Base-by-base conservation (phyloP, 352 stramenopile species). In the Globisporangium recalcitrans region DNA sequence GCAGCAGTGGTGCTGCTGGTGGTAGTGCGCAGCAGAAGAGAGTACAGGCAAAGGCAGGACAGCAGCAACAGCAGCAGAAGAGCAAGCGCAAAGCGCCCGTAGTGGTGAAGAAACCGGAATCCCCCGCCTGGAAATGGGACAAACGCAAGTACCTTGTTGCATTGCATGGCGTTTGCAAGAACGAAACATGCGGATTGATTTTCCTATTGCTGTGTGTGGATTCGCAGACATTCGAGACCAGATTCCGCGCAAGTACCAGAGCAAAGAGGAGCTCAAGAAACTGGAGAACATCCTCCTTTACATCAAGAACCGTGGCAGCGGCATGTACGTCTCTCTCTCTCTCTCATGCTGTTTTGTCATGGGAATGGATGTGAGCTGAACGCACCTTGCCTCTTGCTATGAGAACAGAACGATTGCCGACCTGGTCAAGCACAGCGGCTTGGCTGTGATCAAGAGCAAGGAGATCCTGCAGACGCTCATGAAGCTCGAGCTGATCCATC, bases 381-480 rank as follows among this genome's bases (percentile, higher is more conserved):
- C 34, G 3, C 5, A 21, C 27, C 6, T 34, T 34, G 4, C 1
- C 40, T 36, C 38, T 46, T 46, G 38, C 16, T 9, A 21, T 21
- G 38, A 21, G 10, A 29, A 26, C 58, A 93, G 85, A 29, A 88
- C 85, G 16, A 95, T 95, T 60, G 78, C 83, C 9, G 85, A 95
- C 51, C 64, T 95, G 8, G 85, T 93, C 59, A 90, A 89, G 56
- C 80, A 92, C 67, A 93, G 80, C 36, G 75, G 77, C 0, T 54
- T 95, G 44, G 71, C 80, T 2, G 85, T 93, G 36, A 93, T 95
- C 71, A 82, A 85, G 36, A 91, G 82, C 75, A 95, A 95, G 64
- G 85, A 95, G 61, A 93, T 93, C 53, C 63, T 95, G 31, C 83
- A 95, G 72, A 93, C 85, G 51, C 79, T 95, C 44, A 93, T 89